These are phyloP conservation scores for Arthroderma uncinatum DNA, from an alignment of 2,329 filamentous ascomycete genomes.

Conservation along the genomic window DNA sequence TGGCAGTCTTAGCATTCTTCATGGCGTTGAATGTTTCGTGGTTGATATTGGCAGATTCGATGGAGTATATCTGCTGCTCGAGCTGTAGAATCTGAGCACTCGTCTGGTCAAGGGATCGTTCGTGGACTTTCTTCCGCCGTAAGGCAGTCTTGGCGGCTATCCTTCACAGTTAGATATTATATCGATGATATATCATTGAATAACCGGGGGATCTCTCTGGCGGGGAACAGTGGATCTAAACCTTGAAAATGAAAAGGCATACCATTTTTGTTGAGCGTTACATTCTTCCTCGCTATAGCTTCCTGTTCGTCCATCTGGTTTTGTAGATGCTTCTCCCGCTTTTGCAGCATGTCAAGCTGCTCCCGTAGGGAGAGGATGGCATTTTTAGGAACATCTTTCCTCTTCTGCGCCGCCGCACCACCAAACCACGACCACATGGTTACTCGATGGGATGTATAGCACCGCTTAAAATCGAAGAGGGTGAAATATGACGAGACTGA, in stretches of 20 bases:
- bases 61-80: conserved; percentile 90
- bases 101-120: conserved; percentile 86
- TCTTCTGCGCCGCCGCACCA: conserved; percentile 67
- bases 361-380: conserved; percentile 79
- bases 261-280: conserved; percentile 85
- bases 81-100: conserved; percentile 79
- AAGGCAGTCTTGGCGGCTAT: conserved; percentile 82
- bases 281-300: conserved; percentile 73
- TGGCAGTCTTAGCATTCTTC: conserved; percentile 79
- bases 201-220: neutral
- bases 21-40: conserved; percentile 89
- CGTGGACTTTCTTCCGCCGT: conserved; percentile 86
- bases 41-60: conserved; percentile 98
- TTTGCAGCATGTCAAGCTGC: conserved; percentile 95
- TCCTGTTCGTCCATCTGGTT: conserved; percentile 91
- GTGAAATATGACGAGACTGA: neutral
- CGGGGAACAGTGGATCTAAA: neutral
- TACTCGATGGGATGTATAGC: neutral
- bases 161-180: neutral
- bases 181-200: neutral
- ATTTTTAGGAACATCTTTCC: conserved; percentile 92
- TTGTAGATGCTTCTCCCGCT: conserved; percentile 83
- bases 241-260: conserved; percentile 26
- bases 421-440: conserved; percentile 82
- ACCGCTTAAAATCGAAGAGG: neutral